Evolutionary conservation across 371 early-diverging fungal species (phyloP).

Genomic region (Dinochytrium kinnereticum): DNA sequence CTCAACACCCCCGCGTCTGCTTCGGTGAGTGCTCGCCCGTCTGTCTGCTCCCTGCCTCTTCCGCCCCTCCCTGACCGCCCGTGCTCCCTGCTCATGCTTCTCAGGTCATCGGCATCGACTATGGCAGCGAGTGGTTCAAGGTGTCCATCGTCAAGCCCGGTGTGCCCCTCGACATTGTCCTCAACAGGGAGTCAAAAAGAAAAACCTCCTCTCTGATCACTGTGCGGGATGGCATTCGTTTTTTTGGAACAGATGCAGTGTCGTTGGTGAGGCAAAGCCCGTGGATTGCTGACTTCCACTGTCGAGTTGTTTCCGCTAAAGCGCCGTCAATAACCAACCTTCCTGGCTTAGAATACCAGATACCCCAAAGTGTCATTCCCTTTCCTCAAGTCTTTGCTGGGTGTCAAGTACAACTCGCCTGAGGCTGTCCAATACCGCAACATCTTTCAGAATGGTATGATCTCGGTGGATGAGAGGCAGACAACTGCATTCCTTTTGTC

Average conservation of each 20-base stretch:
- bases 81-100: too few species aligned
- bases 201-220: conserved; percentile 87
- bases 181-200: conserved; percentile 94
- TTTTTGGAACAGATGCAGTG: conserved; percentile 88
- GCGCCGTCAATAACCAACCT: too few species aligned
- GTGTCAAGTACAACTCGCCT: conserved; percentile 73
- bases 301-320: too few species aligned
- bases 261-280: conserved; percentile 65
- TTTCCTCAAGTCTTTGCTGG: conserved; percentile 83
- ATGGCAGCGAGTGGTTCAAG: conserved; percentile 96
- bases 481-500: conserved; percentile 67
- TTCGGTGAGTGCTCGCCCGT: too few species aligned
- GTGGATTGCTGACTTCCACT: neutral
- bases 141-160: conserved; percentile 92
- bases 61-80: too few species aligned
- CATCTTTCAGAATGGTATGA: conserved; percentile 75
- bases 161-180: conserved; percentile 87
- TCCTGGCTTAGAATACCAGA: conserved; percentile 71
- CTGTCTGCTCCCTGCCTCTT: too few species aligned
- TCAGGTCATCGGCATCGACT: conserved; percentile 93
- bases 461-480: conserved; percentile 66
- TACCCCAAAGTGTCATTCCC: conserved; percentile 84
- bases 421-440: conserved; percentile 66
- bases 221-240: conserved; percentile 74
- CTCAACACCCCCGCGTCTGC: too few species aligned